Base-by-base conservation (phyloP, 257 asterid species). In the Dorcoceras hygrometricum region DNA sequence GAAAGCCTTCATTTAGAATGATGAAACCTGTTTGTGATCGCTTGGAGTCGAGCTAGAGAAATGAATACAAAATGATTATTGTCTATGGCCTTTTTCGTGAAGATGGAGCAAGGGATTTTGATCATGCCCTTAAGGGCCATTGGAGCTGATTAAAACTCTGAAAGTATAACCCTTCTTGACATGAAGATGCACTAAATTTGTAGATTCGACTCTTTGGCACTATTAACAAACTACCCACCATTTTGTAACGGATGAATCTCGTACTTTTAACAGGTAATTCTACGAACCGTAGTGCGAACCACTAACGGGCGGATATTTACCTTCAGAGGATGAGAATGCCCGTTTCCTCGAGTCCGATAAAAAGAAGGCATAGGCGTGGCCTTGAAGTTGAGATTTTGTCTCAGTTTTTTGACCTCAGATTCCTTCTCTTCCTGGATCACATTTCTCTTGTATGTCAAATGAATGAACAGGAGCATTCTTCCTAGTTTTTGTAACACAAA, bases 361-460 rank as follows among this genome's bases (percentile, higher is more conserved):
- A 77, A 80, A 6, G 85, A 74, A 16, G 84, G 78, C 63, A 57
- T 16, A 48, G 76, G 67, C 27, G 60, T 65, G 67, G 76, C 71
- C 71, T 65, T 65, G 36, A 50, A 27, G 65, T 72, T 59, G 23
- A 65, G 62, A 57, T 58, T 64, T 58, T 80, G 73, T 48, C 82
- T 74, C 39, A 74, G 58, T 56, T 60, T 69, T 32, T 61, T 74
- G 11, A 80, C 72, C 75, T 71, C 80, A 68, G 66, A 65, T 46
- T 31, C 71, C 27, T 65, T 65, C 28, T 58, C 76, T 25, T 65
- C 76, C 76, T 72, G 66, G 62, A 57, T 59, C 57, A 59, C 58
- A 51, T 34, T 26, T 75, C 39, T 9, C 50, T 34, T 62, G 20
- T 9, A 31, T n/a, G 20, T 62, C 29, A 34, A 34, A 62, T 62